Base-by-base conservation (phyloP, 1,284 basidiomycete genomes). In the Ceratobasidium sp. region DNA sequence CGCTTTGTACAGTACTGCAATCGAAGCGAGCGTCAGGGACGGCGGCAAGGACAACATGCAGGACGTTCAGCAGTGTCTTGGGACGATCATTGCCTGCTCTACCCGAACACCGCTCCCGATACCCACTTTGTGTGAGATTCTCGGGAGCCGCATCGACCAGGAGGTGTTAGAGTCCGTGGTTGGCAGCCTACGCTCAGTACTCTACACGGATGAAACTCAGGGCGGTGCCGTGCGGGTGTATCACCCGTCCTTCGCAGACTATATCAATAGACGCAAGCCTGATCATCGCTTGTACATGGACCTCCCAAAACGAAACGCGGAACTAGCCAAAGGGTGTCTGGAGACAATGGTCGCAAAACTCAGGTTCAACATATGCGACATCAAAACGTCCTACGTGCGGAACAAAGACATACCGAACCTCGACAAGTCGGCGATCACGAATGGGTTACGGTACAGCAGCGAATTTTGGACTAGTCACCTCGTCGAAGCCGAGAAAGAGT, bases 321-420 rank as follows among this genome's bases (percentile, higher is more conserved):
- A 48, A 7, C 41, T 78, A 27, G 68, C 68, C 7, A 16, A 30
- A n/a, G 14, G 57, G 10, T 78, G 77, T 41, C 27, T 78, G 7
- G 50, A n/a, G 2, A 67, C 41, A 10, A 48, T 78, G 67, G 23
- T n/a, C 6, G 18, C 23, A 30, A 18, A 38, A 33, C 76, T 77
- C 14, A 70, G 46, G 23, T 38, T 30, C 23, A 64, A 70, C 33
- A 57, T 68, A 20, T 78, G 77, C 38, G 57, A 30, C 2, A 27
- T 71, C 16, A 14, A 35, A 35, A 66, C 68, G 12, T 50, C 59
- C 30, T 38, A 30, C 27, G 30, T 27, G 23, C 33, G 38, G n/a
- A 78, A 78, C 57, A n/a, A 55, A 10, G 67, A 64, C n/a, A 60
- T 78, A 3, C 35, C 38, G 1, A 44, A 73, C 38, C 77, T 78